Percentiles rank a stretch among this genome's conserved stretches.
These are phyloP conservation scores for Amanita fuliginea DNA, from an alignment of 768 basidiomycete genomes.

Conservation along the genomic window DNA sequence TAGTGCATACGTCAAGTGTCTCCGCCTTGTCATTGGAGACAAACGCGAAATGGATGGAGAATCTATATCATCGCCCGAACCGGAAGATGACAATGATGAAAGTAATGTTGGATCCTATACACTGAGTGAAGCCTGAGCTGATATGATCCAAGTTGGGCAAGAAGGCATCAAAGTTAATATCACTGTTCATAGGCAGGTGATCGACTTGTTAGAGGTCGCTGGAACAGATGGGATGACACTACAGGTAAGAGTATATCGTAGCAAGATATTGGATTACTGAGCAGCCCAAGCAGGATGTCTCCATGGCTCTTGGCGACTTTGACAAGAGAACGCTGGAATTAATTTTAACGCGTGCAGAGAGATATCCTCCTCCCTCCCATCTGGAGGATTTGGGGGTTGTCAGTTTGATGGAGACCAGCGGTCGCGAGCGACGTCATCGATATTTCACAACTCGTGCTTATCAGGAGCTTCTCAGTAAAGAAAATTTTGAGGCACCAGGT, in stretches of 20 bases:
- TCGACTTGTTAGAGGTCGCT: conserved; percentile 60
- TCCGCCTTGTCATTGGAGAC: conserved; percentile 47
- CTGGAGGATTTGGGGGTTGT: conserved; percentile 61
- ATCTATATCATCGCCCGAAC: conserved; percentile 14
- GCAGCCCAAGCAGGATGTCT: conserved; percentile 41
- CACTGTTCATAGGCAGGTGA: conserved; percentile 70
- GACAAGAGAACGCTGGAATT: conserved; percentile 79
- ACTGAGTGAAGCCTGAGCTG: neutral
- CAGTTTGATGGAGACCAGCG: conserved; percentile 69
- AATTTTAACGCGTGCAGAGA: conserved; percentile 61
- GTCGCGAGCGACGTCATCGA: conserved; percentile 78
- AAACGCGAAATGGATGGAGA: conserved; percentile 1
- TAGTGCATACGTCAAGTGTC: conserved; percentile 46
- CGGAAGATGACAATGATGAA: conserved; percentile 25
- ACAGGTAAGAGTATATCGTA: conserved; percentile 31
- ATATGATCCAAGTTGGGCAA: conserved; percentile 12
- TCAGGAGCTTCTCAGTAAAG: conserved; percentile 45
- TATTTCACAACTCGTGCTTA: conserved; percentile 73
- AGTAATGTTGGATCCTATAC: conserved; percentile 3
- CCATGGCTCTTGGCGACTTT: conserved; percentile 50
- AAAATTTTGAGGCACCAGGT: conserved; percentile 45
- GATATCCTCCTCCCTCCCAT: conserved; percentile 53
- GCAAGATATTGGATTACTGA: neutral
- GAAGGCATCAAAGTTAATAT: conserved; percentile 44
- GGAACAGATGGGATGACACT: conserved; percentile 63